These are phyloP conservation scores for Cucurbita moschata DNA, from an alignment of 306 rosid species.

Conservation along the genomic window DNA sequence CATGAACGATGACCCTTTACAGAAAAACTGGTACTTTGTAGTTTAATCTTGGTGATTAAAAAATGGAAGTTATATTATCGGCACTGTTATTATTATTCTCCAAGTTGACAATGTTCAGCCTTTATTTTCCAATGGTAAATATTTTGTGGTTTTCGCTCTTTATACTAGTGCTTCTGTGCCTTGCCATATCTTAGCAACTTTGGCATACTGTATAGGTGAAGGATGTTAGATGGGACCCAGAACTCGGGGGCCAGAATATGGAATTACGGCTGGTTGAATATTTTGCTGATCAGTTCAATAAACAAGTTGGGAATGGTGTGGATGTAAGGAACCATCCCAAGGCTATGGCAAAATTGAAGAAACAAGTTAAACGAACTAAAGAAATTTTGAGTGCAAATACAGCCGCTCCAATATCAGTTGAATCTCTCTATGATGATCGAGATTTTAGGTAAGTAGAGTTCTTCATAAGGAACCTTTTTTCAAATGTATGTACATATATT, in stretches of 20 bases:
- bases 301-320: slow-evolving; percentile 68
- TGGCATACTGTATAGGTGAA: slow-evolving; percentile 46
- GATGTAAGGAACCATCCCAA: slow-evolving; percentile 81
- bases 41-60: not conserved
- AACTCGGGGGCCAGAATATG: slow-evolving; percentile 84
- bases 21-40: not conserved
- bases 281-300: slow-evolving; percentile 81
- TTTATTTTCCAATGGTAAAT: not conserved
- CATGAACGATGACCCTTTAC: not conserved
- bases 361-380: slow-evolving; percentile 91
- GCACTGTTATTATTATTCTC: not conserved
- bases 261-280: slow-evolving; percentile 77
- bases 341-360: slow-evolving; percentile 96
- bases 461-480: not conserved
- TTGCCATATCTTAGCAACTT: slow-evolving; percentile 4
- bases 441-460: slow-evolving; percentile 60
- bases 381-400: slow-evolving; percentile 97
- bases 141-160: not conserved
- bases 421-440: slow-evolving; percentile 68
- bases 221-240: slow-evolving; percentile 93
- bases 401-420: slow-evolving; percentile 88
- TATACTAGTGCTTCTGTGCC: not conserved
- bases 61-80: not conserved
- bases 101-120: not conserved
- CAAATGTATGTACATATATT: not conserved